These are phyloP conservation scores for Linum lewisii DNA, from an alignment of 345 rosid genomes.

Conservation along the genomic window DNA sequence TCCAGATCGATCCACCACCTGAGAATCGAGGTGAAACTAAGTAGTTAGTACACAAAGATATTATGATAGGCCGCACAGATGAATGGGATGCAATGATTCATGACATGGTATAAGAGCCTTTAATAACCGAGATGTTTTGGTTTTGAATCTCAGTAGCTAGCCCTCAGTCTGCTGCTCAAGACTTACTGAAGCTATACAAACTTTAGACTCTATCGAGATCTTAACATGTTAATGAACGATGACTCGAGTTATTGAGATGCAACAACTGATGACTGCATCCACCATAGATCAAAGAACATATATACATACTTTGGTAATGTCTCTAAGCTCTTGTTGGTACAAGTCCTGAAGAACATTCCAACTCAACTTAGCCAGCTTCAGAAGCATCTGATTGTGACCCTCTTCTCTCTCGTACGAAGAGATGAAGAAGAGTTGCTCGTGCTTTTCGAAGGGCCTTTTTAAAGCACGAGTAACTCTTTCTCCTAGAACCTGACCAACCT, in stretches of 20 bases:
- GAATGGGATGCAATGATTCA: no score
- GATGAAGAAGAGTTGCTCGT: not conserved
- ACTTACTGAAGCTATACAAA: no score
- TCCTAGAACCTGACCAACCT: not conserved
- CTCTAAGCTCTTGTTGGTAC: not conserved
- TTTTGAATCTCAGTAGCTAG: no score
- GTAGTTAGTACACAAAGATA: no score
- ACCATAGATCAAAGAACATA: no score
- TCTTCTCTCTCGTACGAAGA: not conserved
- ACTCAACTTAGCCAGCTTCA: not conserved
- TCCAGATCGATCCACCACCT: not conserved
- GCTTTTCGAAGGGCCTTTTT: not conserved
- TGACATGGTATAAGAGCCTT: no score
- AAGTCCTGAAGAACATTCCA: not conserved
- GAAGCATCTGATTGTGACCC: not conserved
- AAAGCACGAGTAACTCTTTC: not conserved
- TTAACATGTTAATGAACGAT: no score
- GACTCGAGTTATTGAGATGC: no score
- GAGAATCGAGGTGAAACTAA: not conserved
- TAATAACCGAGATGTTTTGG: no score
- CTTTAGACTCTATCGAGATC: not conserved
- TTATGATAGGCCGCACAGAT: no score
- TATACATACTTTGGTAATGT: not conserved
- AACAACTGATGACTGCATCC: no score
- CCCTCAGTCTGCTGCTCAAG: no score